Base-by-base conservation (phyloP, 352 stramenopile genomes). In the Phytophthora lateralis region DNA sequence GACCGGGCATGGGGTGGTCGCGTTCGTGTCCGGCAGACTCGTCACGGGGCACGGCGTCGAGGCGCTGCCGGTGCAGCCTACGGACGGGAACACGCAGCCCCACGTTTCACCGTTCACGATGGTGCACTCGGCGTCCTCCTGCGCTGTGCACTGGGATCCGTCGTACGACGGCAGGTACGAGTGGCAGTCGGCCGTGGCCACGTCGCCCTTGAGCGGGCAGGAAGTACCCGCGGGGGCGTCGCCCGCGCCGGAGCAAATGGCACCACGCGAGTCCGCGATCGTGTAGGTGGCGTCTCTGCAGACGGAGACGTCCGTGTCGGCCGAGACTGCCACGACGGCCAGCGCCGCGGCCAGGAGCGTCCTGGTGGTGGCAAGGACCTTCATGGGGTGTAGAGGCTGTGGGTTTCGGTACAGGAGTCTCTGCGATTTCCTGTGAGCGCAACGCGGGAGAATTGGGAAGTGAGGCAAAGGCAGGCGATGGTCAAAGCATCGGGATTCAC, bases 211-310 rank as follows among this genome's bases (percentile, higher is more conserved):
- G 20, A 70, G 54, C 15, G 82, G 79, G 52, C 82, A 91, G 11
- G 74, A 69, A 2, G 56, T 80, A 18, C 79, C 82, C 2, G 60
- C 55, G 0, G 82, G 79, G 14, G 67, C 24, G 2, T 29, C 17
- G 2, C 82, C 82, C 0, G 63, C 63, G 9, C 82, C 83, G 0
- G 71, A 76, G 55, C 83, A 92, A 34, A 88, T 58, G 9, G 66
- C 49, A n/a, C 80, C 77, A 7, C 76, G 72, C 11, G 61, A 62
- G 14, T 55, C 44, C 9, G 71, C 29, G 49, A 92, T 56, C 15
- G 67, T 65, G 50, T 80, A 83, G 10, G 71, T 83, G 11, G 74
- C 71, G 37, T 83, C 74, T 26, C 69, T 57, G 61, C 74, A 83
- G 20, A 83, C 70, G 7, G 61, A 74, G 4, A 81, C 73, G 35